Evolutionary conservation across 2,329 filamentous ascomycete genomes (phyloP).

Genomic region (Alternaria rosae): DNA sequence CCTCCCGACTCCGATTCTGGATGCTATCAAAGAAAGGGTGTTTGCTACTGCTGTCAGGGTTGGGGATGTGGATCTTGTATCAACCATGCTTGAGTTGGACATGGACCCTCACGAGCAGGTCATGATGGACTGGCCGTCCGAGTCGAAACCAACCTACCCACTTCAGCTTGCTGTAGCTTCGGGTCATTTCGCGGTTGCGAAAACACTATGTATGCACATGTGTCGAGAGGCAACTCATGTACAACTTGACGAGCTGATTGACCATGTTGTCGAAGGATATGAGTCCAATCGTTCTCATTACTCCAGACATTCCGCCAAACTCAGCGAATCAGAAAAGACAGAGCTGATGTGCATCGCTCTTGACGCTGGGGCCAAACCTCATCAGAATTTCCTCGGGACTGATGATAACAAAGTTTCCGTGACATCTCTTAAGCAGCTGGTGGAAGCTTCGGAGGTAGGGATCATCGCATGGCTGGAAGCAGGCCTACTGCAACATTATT

Average conservation of each 20-base stretch:
- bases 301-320: neutral
- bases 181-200: neutral
- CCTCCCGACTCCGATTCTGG: neutral
- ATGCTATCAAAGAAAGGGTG: neutral
- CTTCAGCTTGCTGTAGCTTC: neutral
- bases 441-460: neutral
- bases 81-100: neutral
- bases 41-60: neutral
- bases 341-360: neutral
- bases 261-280: neutral
- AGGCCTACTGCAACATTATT: neutral
- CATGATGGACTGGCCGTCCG: neutral
- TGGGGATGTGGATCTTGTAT: neutral
- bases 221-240: neutral
- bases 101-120: neutral
- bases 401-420: neutral
- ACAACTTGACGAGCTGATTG: neutral
- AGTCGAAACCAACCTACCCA: neutral
- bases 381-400: neutral
- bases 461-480: neutral
- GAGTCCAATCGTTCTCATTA: too few species aligned
- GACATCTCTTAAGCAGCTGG: neutral
- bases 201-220: neutral
- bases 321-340: neutral
- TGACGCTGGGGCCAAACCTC: neutral